Percentiles rank a stretch among this genome's conserved stretches.
Evolutionary conservation across 179 eudicot genomes (phyloP).

Genomic region (Monotropa hypopitys): DNA sequence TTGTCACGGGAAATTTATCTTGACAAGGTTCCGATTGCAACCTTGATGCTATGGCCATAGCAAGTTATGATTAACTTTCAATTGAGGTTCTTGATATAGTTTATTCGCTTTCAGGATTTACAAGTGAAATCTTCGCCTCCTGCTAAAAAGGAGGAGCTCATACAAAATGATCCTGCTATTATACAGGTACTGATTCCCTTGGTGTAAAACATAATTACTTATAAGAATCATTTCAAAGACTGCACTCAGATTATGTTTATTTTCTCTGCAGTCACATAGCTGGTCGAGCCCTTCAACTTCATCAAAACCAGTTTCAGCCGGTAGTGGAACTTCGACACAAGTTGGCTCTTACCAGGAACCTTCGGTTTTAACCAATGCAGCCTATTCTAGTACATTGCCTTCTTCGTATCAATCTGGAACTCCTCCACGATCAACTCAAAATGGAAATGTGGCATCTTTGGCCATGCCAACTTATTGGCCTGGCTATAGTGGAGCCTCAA

Average conservation of each 20-base stretch:
- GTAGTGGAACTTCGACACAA: constrained; percentile 11
- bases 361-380: constrained; percentile 2
- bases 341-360: constrained; percentile 12
- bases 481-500: constrained; percentile 16
- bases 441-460: constrained; percentile 9
- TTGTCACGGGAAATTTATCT: neutral
- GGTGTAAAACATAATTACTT: neutral
- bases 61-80: neutral
- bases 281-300: constrained; percentile 11
- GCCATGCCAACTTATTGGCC: constrained; percentile 12
- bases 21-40: neutral
- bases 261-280: constrained; percentile 15
- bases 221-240: neutral
- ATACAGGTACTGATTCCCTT: constrained; percentile 17
- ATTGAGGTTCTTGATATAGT: neutral
- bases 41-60: neutral
- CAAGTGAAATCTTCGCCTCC: constrained; percentile 24
- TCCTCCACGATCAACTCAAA: constrained; percentile 9
- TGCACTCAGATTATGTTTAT: neutral
- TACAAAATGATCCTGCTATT: constrained; percentile 31
- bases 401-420: constrained; percentile 16
- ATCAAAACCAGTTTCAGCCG: constrained; percentile 13
- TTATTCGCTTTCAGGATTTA: constrained; percentile 24
- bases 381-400: constrained; percentile 10
- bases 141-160: constrained; percentile 16